Evolutionary conservation across 164 flowering plant species (phyloP).

Genomic region (Umbellularia californica): DNA sequence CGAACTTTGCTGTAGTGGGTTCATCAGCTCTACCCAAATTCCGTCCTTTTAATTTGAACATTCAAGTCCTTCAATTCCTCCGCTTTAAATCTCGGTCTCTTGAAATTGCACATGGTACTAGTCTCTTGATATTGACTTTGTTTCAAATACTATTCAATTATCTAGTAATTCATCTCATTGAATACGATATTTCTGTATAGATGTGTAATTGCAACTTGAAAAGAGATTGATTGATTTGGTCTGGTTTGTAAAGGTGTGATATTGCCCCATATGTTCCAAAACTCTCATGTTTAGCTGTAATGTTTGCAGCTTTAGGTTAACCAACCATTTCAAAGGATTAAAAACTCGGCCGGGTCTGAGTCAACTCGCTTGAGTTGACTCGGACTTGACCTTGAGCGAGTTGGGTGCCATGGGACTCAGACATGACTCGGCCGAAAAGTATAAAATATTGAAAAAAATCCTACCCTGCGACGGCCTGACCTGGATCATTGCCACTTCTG

Average conservation of each 20-base stretch:
- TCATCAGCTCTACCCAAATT: conserved; percentile 37
- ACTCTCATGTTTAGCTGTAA: background rate
- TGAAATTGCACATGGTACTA: conserved; percentile 30
- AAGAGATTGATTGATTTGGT: no score
- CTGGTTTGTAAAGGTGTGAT: no score
- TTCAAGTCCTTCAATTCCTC: conserved; percentile 52
- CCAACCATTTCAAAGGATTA: no score
- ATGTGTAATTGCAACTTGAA: background rate
- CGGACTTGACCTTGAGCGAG: no score
- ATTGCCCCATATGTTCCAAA: no score
- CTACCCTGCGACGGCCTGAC: no score
- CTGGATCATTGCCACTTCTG: no score
- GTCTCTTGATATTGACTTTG: background rate
- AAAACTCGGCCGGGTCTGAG: no score
- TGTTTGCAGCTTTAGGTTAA: background rate
- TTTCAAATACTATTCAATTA: background rate
- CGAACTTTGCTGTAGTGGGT: conserved; percentile 55
- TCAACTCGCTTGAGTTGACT: no score
- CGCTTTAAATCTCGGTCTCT: conserved; percentile 39
- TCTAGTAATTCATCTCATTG: background rate
- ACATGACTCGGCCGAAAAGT: no score
- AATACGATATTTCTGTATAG: background rate
- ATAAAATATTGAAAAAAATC: no score
- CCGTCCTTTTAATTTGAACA: conserved; percentile 30
- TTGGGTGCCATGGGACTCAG: no score